Conservation (phyloP, 345 rosid species). For the Rhodamnia rubescens region DNA sequence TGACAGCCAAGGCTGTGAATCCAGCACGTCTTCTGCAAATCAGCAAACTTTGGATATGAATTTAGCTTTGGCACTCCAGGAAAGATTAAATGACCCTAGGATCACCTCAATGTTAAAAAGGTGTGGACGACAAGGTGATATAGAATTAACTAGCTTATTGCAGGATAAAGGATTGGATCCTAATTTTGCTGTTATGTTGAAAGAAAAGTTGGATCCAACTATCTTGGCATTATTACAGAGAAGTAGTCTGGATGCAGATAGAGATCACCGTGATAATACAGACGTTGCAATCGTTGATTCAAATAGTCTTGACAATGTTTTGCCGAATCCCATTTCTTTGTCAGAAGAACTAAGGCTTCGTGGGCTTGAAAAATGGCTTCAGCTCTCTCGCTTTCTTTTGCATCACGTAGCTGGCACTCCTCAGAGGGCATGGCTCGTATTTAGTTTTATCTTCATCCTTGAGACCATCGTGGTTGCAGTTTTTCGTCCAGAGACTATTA, state of each 20-base stretch:
- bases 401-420: conserved; percentile 94
- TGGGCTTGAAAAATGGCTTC: conserved; percentile 97
- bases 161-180: conserved; percentile 99
- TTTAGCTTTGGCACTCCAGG: conserved; percentile 83
- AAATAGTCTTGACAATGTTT: conserved; percentile 68
- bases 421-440: conserved; percentile 95
- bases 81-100: conserved; percentile 80
- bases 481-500: conserved; percentile 81
- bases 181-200: conserved; percentile 98
- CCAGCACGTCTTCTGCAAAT: conserved; percentile 83
- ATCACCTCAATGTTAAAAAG: conserved; percentile 75
- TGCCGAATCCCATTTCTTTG: conserved; percentile 80
- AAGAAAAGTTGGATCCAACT: conserved; percentile 96
- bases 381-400: conserved; percentile 69
- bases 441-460: conserved; percentile 85
- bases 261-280: conserved; percentile 89
- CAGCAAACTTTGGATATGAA: conserved; percentile 79
- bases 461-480: conserved; percentile 79
- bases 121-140: conserved; percentile 76
- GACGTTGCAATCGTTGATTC: conserved; percentile 53
- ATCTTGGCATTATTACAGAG: conserved; percentile 93
- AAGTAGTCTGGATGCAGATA: conserved; percentile 98
- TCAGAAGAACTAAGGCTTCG: conserved; percentile 93
- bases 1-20: conserved; percentile 93
- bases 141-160: conserved; percentile 73